These are phyloP conservation scores for Coniochaeta prunicola DNA, from an alignment of 2,329 filamentous ascomycete species.

Conservation along the genomic window DNA sequence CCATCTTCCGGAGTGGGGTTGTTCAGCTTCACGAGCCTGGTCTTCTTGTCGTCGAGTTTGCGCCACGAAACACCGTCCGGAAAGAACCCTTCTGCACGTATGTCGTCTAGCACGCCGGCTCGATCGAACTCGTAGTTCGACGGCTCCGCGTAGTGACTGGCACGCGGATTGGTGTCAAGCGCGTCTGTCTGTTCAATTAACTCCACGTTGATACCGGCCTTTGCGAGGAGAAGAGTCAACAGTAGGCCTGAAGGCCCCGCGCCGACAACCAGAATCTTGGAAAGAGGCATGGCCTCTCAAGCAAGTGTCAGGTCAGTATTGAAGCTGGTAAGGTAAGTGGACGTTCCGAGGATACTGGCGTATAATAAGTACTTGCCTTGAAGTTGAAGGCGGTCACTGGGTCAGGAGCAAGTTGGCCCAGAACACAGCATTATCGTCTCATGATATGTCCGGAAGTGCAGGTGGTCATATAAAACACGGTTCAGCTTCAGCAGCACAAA, in stretches of 20 bases:
- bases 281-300: neutral
- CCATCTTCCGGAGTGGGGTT: slow-evolving; percentile 11
- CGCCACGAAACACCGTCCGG: slow-evolving; percentile 20
- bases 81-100: slow-evolving; percentile 13
- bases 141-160: slow-evolving; percentile 20
- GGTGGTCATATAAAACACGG: neutral
- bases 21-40: slow-evolving; percentile 9
- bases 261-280: slow-evolving; percentile 15
- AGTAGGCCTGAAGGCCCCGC: slow-evolving; percentile 16
- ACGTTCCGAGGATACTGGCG: too few species aligned
- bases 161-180: slow-evolving; percentile 21
- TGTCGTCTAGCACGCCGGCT: slow-evolving; percentile 20
- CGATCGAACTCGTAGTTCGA: slow-evolving; percentile 17
- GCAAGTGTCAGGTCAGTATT: neutral
- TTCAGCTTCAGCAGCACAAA: neutral
- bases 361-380: neutral
- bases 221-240: slow-evolving; percentile 13
- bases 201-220: slow-evolving; percentile 15
- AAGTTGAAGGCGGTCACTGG: neutral
- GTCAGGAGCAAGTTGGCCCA: neutral
- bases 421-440: neutral
- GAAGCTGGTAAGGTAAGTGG: too few species aligned
- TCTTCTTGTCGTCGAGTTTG: slow-evolving; percentile 12
- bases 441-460: neutral
- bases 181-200: slow-evolving; percentile 18